Base-by-base conservation (phyloP, 2,329 filamentous ascomycete species). In the Pseudopithomyces maydicus region DNA sequence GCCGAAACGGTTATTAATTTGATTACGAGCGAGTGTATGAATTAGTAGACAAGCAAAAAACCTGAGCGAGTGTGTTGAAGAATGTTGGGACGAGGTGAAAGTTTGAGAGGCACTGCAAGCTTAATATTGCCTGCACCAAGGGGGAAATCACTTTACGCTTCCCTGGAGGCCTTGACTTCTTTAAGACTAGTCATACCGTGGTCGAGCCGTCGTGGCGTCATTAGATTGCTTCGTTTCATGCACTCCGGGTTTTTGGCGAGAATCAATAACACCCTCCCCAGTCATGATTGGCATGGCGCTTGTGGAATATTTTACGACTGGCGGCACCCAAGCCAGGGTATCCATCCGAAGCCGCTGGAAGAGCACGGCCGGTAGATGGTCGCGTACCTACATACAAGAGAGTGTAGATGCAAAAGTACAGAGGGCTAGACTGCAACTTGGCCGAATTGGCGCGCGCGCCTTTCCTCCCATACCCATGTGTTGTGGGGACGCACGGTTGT, bases 1-100 rank as follows among this genome's bases (percentile, higher is more conserved):
- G 23, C 20, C 52, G 50, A 41, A 49, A 41, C 33, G 47, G 55
- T 52, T 55, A 66, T 67, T 65, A 65, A 57, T 59, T 59, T 54
- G n/a, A 49, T 36, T 64, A 66, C 57, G 54, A 71, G 56, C 57
- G 66, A 70, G 59, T 54, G 67, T 65, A 44, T 46, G 46, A 55
- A 59, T 58, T 51, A 52, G 50, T 54, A 47, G 26, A 55, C 22
- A 54, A 47, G 44, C 36, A 44, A 57, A 56, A 50, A 57, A 66
- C n/a, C n/a, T n/a, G n/a, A 66, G 54, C 51, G 60, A 65, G 54
- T 58, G 57, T 61, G 29, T 56, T 58, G 61, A 64, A 57, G 61
- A 66, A 47, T 61, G 66, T 64, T 55, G 56, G 52, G 56, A 55
- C 61, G 51, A 55, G 38, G 55, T 48, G 41, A 49, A 58, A 56